phyloP scores from a whole-genome alignment of 257 asterid species.

The Ehretia macrophylla region DNA sequence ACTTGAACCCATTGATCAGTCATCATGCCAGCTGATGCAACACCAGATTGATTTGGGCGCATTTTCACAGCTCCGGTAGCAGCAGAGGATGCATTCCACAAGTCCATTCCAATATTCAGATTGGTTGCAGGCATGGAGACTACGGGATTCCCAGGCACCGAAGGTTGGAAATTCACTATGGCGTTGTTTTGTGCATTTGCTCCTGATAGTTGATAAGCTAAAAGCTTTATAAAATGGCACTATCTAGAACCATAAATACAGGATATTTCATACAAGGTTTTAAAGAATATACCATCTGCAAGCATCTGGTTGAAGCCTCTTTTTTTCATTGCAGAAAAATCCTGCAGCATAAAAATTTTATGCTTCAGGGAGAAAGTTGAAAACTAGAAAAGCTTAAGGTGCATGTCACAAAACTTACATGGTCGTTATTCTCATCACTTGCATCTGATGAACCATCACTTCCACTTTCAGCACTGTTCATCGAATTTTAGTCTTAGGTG shows the following conservation, averaged over 20 bases:
- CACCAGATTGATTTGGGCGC: conserved; percentile 50
- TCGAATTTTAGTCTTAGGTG: conserved; percentile 8
- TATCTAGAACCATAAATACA: not conserved
- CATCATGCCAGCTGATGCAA: conserved; percentile 51
- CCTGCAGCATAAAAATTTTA: conserved; percentile 27
- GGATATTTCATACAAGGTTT: not conserved
- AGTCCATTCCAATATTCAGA: conserved; percentile 85
- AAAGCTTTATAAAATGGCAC: not conserved
- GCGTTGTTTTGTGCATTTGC: conserved; percentile 66
- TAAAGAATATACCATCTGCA: conserved; percentile 58
- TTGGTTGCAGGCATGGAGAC: conserved; percentile 62
- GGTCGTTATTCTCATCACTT: conserved; percentile 72
- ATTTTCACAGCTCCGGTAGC: conserved; percentile 63
- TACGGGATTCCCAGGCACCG: conserved; percentile 71
- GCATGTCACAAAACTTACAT: conserved; percentile 28
- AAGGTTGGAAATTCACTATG: conserved; percentile 31
- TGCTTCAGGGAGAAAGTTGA: not conserved
- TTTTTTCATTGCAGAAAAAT: conserved; percentile 58
- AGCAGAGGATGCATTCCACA: conserved; percentile 78
- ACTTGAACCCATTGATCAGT: conserved; percentile 87
- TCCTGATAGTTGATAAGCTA: conserved; percentile 35
- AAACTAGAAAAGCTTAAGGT: too few relatives aligned
- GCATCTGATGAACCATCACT: conserved; percentile 88
- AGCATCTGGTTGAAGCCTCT: conserved; percentile 96
- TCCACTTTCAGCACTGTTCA: conserved; percentile 79